Conservation (phyloP, 1,284 basidiomycete species). For the Cutaneotrichosporon sp. region DNA sequence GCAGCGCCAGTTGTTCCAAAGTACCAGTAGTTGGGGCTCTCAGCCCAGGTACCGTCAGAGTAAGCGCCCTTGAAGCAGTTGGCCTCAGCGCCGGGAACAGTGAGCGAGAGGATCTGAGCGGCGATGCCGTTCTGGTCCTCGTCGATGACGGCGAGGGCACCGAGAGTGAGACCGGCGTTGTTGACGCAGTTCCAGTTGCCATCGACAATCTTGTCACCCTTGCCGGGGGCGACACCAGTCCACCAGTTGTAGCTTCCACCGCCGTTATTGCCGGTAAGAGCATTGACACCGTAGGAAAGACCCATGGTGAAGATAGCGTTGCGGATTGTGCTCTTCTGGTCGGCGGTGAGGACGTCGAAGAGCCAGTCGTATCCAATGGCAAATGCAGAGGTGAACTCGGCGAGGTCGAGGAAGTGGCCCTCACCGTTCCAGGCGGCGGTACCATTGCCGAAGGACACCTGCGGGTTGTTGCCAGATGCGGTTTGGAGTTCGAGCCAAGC, state of each 20-base stretch:
- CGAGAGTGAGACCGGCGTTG: slow-evolving; percentile 86
- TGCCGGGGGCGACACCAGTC: slow-evolving; percentile 30
- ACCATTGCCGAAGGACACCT: slow-evolving; percentile 59
- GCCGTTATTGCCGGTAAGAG: slow-evolving; percentile 49
- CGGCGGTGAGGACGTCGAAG: slow-evolving; percentile 73
- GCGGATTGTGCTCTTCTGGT: slow-evolving; percentile 68
- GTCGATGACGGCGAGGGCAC: slow-evolving; percentile 79
- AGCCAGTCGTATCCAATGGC: slow-evolving; percentile 93
- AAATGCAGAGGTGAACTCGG: slow-evolving; percentile 79
- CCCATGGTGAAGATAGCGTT: slow-evolving; percentile 74
- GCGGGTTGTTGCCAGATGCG: slow-evolving; percentile 42
- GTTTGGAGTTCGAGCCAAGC: slow-evolving; percentile 70
- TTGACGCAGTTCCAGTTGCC: slow-evolving; percentile 98
- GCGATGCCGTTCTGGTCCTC: slow-evolving; percentile 59
- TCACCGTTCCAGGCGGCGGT: slow-evolving; percentile 65
- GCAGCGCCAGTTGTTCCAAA: slow-evolving; percentile 88
- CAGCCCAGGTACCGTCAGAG: slow-evolving; percentile 87
- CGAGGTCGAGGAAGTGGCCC: slow-evolving; percentile 87
- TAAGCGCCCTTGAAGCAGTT: slow-evolving; percentile 67
- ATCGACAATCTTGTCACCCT: slow-evolving; percentile 41
- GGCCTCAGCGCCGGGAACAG: slow-evolving; percentile 39
- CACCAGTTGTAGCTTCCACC: slow-evolving; percentile 51
- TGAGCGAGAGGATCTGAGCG: background rate
- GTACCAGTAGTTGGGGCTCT: slow-evolving; percentile 96
- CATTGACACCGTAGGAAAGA: slow-evolving; percentile 59